Base-by-base conservation (phyloP, 23 red algal species). In the Agarophyton chilense region DNA sequence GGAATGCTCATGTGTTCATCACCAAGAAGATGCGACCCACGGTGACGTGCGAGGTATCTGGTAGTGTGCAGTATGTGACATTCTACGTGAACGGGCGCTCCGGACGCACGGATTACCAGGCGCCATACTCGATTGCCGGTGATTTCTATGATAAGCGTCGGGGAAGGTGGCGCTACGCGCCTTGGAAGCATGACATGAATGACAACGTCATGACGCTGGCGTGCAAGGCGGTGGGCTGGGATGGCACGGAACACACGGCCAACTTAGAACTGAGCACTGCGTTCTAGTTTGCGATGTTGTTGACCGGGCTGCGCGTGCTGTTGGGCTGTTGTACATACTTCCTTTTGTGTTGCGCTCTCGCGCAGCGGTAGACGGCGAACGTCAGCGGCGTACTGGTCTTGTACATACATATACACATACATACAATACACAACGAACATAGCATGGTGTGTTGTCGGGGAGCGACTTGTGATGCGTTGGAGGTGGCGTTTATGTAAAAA, bases 21-120 rank as follows among this genome's bases (percentile, higher is more conserved):
- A 87, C 82, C 28, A 87, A 36, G 43, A 42, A 44, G 34, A 73
- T 87, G 63, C 34, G 82, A 12, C 32, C 62, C 19, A 87, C 82
- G 25, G 67, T 87, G 45, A 87, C 82, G 28, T 87, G 82, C 68
- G 82, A 87, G 36, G 82, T 87, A 6, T 66, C 63, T 17, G 64
- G 82, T 26, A 31, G 53, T 28, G 67, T 65, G 3, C 64, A 87
- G 49, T 72, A 54, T 39, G 82, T 87, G 12, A 65, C 52, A 2
- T 87, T 87, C 45, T 87, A 55, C 50, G 50, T 75, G 24, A 72
- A 87, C 32, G 82, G 82, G 14, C 29, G 64, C 18, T 17, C 42
- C 16, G 46, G 63, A 31, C 49, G 52, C 22, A 57, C 52, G 14
- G 82, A 87, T 32, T 54, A 43, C 17, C 46, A 46, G 44, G 41